Conservation (phyloP, 2,329 filamentous ascomycete genomes). For the Pyricularia sp. region DNA sequence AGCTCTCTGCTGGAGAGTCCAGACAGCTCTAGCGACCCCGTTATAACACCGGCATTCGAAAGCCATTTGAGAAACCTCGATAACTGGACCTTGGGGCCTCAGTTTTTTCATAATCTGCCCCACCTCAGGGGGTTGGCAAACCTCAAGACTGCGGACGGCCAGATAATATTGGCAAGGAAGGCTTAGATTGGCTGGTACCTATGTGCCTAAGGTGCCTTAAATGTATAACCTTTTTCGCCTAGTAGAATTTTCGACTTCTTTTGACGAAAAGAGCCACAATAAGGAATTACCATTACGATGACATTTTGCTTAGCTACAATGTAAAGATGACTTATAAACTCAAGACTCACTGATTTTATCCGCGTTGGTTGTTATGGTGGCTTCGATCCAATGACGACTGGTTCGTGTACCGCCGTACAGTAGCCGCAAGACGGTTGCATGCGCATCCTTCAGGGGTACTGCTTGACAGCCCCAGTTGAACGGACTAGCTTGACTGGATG, state of each 20-base stretch:
- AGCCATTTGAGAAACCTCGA: conserved; percentile 62
- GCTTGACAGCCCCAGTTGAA: neutral
- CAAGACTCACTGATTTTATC: neutral
- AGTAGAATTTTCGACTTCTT: neutral
- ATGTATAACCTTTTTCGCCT: neutral
- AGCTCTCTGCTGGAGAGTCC: conserved; percentile 56
- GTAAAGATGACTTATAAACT: neutral
- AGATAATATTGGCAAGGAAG: neutral
- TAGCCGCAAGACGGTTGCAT: neutral
- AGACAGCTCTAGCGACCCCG: conserved; percentile 48
- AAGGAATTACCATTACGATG: neutral
- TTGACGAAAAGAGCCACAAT: neutral
- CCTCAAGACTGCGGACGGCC: conserved; percentile 1
- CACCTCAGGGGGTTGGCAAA: conserved; percentile 21
- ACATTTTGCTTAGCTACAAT: neutral
- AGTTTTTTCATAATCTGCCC: conserved; percentile 59
- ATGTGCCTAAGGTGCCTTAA: neutral
- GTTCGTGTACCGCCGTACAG: neutral
- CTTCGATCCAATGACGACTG: neutral
- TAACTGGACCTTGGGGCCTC: conserved; percentile 73
- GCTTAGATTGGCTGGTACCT: neutral
- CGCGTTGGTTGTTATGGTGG: neutral
- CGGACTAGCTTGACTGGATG: neutral
- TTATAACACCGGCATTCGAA: conserved; percentile 84
- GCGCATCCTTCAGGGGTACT: neutral